A percentile compares a stretch with the other conserved stretches of the same genome.
phyloP scores from a whole-genome alignment of 2,329 filamentous ascomycete species.

The Blumeria hordei region DNA sequence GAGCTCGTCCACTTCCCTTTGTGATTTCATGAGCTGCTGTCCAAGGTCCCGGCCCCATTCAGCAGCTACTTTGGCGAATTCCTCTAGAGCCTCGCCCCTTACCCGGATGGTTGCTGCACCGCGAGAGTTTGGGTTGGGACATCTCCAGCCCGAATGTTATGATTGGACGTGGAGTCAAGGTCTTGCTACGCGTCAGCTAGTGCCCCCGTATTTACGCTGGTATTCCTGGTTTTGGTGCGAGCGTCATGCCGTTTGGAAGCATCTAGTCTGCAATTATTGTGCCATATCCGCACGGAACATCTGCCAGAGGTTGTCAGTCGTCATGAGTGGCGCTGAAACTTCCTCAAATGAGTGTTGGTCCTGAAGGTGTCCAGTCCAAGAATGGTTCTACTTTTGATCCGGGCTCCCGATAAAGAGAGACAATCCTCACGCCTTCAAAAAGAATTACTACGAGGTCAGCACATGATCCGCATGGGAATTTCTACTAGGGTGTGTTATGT shows the following conservation, averaged over 20 bases:
- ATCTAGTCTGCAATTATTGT: neutral
- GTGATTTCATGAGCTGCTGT: neutral
- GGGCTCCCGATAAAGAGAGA: neutral
- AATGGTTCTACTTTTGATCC: neutral
- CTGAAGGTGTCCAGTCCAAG: neutral
- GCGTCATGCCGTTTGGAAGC: neutral
- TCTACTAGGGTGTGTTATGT: neutral
- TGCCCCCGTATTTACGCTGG: neutral
- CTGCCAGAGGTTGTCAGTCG: neutral
- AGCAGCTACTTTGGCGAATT: neutral
- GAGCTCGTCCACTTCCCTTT: neutral
- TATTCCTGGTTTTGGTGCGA: neutral
- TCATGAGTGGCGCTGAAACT: neutral
- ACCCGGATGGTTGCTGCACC: neutral
- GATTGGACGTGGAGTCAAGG: neutral
- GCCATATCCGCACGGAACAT: neutral
- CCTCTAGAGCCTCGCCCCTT: neutral
- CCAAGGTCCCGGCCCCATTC: neutral
- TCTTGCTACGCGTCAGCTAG: neutral
- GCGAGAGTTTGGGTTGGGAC: neutral
- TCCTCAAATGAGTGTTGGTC: neutral
- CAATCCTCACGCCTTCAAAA: neutral
- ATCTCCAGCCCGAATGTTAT: neutral
- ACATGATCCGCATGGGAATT: neutral
- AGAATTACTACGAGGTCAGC: neutral